Conservation (phyloP, 2,329 filamentous ascomycete species). For the Endocalyx cinctus region DNA sequence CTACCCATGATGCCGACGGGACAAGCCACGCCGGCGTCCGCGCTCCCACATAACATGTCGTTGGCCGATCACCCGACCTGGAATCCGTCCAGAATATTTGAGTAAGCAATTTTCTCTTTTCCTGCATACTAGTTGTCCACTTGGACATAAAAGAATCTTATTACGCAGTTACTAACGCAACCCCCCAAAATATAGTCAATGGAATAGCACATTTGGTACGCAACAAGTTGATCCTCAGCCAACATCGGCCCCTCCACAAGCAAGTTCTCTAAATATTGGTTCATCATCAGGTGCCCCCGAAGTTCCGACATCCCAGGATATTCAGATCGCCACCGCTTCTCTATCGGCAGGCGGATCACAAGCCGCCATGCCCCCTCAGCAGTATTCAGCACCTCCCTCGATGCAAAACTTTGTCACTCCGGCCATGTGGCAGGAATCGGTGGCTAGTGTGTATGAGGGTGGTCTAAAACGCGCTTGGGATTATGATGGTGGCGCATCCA, state of each 20-base stretch:
- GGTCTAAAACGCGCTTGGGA: slow-evolving; percentile 61
- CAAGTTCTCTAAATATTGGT: slow-evolving; percentile 48
- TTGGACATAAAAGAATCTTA: too few species aligned
- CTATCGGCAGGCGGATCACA: slow-evolving; percentile 42
- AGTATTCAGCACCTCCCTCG: slow-evolving; percentile 49
- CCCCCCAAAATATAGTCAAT: slow-evolving; percentile 61
- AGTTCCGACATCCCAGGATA: slow-evolving; percentile 49
- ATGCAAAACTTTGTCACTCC: slow-evolving; percentile 61
- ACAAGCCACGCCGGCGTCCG: slow-evolving; percentile 49
- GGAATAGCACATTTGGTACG: slow-evolving; percentile 90
- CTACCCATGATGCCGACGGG: slow-evolving; percentile 63
- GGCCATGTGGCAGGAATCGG: slow-evolving; percentile 70
- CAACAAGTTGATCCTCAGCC: slow-evolving; percentile 45
- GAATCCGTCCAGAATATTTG: slow-evolving; percentile 86
- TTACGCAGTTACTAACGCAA: slow-evolving; percentile 15
- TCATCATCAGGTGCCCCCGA: slow-evolving; percentile 51
- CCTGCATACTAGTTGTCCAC: too few species aligned
- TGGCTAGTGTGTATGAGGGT: slow-evolving; percentile 64
- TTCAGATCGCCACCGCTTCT: slow-evolving; percentile 42
- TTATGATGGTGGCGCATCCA: slow-evolving; percentile 36
- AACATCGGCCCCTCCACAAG: slow-evolving; percentile 38
- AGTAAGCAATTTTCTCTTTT: slow-evolving; percentile 55
- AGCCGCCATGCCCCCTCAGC: slow-evolving; percentile 42
- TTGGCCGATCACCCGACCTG: slow-evolving; percentile 64
- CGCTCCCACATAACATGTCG: slow-evolving; percentile 51